Base-by-base conservation (phyloP, 495 filamentous ascomycete genomes). In the Daldinia decipiens region DNA sequence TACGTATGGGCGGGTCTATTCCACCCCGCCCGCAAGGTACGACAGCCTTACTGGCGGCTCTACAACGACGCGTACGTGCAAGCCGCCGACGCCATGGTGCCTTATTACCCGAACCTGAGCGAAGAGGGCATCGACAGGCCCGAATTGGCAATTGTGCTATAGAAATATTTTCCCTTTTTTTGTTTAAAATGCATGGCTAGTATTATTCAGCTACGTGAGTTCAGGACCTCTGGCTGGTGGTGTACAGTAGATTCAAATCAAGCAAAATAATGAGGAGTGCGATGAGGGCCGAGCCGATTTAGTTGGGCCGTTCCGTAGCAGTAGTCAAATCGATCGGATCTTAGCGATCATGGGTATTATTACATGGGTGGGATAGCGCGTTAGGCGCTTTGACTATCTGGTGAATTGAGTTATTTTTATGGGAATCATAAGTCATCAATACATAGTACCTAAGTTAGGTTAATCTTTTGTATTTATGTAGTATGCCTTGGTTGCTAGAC, bases 51-150 rank as follows among this genome's bases (percentile, higher is more conserved):
- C 79, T 98, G 94, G 93, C 83, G 95, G 40, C 80, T 98, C 36
- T 98, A 99, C 80, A 99, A 99, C 74, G 92, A 97, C 79, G 91
- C 93, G n/a, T 98, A 98, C 78, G 95, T 98, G 59, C 93, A 96
- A 72, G 87, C 84, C 34, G 95, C 95, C 19, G 96, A 99, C 81
- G 88, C 92, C 12, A 95, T 99, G 87, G 90, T 99, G 27, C 96
- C 96, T 8, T 98, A 97, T 75, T 99, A 97, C 77, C 94, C 93
- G 0, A 89, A 88, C 58, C 78, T 97, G 71, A 89, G 90, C 57
- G 91, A 93, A 62, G 92, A 94, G 62, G 87, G 86, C 11, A 79
- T 93, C 78, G 85, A 89, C 62, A 84, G 95, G 71, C 85, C 87
- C 36, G 95, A 98, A 81, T 77, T 98, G 74, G 88, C 85, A 15